phyloP scores from a whole-genome alignment of 768 basidiomycete genomes.

The Tricholoma flavovirens region DNA sequence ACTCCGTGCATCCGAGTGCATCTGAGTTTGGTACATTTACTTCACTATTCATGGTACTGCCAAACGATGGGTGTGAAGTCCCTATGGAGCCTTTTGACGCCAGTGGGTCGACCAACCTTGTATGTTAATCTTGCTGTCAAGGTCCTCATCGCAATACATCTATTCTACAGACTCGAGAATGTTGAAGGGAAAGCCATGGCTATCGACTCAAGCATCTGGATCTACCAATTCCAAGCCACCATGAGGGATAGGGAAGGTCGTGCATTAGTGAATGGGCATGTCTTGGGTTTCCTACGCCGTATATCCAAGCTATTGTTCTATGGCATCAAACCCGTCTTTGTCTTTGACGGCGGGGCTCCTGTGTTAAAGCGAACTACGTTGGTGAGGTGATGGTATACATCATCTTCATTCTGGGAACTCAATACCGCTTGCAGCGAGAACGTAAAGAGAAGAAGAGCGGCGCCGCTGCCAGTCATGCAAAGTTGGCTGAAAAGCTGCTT shows the following conservation, averaged over 20 bases:
- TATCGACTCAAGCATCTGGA: slow-evolving; percentile 99
- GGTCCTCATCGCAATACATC: neutral
- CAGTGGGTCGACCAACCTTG: slow-evolving; percentile 94
- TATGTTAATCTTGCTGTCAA: slow-evolving; percentile 31
- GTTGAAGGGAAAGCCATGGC: slow-evolving; percentile 94
- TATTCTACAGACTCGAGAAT: slow-evolving; percentile 69
- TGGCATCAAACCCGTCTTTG: slow-evolving; percentile 97
- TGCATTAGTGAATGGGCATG: slow-evolving; percentile 86
- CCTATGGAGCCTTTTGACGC: slow-evolving; percentile 85
- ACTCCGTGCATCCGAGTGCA: no score
- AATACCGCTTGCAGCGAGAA: slow-evolving; percentile 51
- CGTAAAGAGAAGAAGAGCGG: slow-evolving; percentile 89
- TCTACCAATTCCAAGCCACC: slow-evolving; percentile 99
- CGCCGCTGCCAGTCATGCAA: slow-evolving; percentile 78
- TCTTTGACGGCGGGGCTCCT: slow-evolving; percentile 97
- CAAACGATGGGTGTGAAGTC: slow-evolving; percentile 90
- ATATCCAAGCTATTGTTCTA: slow-evolving; percentile 95
- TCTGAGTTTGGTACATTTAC: neutral
- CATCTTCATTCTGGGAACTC: neutral
- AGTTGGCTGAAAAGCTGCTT: slow-evolving; percentile 85
- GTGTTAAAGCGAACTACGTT: slow-evolving; percentile 84
- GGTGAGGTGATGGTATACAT: slow-evolving; percentile 36
- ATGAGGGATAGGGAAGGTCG: slow-evolving; percentile 98
- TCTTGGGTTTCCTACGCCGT: slow-evolving; percentile 83
- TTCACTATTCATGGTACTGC: slow-evolving; percentile 8